Evolutionary conservation across 75 land plant species (phyloP).

Genomic region (Picea sitchensis): DNA sequence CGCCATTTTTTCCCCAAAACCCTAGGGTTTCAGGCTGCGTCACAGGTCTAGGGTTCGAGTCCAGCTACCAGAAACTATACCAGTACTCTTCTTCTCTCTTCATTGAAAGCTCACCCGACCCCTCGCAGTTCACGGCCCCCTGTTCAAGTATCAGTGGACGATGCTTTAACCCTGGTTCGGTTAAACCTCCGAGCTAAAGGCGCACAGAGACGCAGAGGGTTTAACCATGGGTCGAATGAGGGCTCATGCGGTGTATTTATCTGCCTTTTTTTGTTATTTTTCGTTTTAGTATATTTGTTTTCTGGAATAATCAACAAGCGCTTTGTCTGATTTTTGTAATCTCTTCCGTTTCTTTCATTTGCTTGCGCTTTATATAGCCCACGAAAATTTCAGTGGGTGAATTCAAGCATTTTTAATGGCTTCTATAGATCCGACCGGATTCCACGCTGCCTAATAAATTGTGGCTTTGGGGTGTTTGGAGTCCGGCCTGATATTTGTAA

Average conservation of each 20-base stretch:
- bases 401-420: background rate
- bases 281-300: background rate
- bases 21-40: background rate
- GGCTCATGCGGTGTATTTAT: background rate
- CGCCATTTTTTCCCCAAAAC: slow-evolving; percentile 1
- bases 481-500: background rate
- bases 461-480: background rate
- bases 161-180: background rate
- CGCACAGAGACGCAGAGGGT: background rate
- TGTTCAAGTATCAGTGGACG: background rate
- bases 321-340: no score
- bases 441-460: background rate
- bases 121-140: background rate
- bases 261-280: background rate
- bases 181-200: no score
- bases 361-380: no score
- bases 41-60: slow-evolving; percentile 3
- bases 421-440: slow-evolving; percentile 3
- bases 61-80: slow-evolving; percentile 1
- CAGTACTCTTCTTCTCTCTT: background rate
- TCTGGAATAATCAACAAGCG: no score
- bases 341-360: background rate
- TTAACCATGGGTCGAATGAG: background rate
- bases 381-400: background rate
- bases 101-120: background rate